Evolutionary conservation across 1,139 yeast species (phyloP), one percentile per base, ranked within the genome.

Genomic region (Suhomyces bribrorum): DNA sequence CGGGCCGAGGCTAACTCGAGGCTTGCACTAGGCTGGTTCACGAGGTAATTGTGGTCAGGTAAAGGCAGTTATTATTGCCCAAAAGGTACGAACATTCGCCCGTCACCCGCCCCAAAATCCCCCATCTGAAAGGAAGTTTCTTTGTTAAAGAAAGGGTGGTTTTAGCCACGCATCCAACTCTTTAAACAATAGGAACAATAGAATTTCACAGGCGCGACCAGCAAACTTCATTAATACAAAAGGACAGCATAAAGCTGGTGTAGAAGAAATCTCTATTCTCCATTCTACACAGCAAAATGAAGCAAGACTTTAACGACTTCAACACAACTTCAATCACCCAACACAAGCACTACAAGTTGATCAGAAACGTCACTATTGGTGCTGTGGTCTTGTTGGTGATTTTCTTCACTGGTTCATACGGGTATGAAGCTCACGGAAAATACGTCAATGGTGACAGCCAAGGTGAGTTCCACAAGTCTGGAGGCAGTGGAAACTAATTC

Each of bases 391-490:
- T 38, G 6, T 26, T 45, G 13, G 37, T 41, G 11, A 34, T 46
- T 14, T 39, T 31, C 37, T 20, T 46, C 17, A 41, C 45, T 16
- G 48, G 47, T 11, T 38, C 43, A n/a, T 38, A 39, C 37, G 45
- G 47, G n/a, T 44, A 46, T 38, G 36, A 38, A 14, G 24, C 36
- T 15, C 43, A 36, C 20, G 45, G 41, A 12, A 33, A 39, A 15
- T 41, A 41, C 32, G 17, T 24, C 22, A 20, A 26, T 16, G n/a
- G 29, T 12, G 18, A 38, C 9, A 27, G 32, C 14, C 42, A 36
- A n/a, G 34, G 32, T 16, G 43, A 40, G 22, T 40, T 40, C 25
- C 36, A 36, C 14, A 31, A 36, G 16, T 20, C 35, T 2, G 43
- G 43, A 2, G 43, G 43, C 3, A n/a, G n/a, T n/a, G n/a, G n/a